Evolutionary conservation across 768 basidiomycete species (phyloP).

Genomic region (Mycena vulgaris): DNA sequence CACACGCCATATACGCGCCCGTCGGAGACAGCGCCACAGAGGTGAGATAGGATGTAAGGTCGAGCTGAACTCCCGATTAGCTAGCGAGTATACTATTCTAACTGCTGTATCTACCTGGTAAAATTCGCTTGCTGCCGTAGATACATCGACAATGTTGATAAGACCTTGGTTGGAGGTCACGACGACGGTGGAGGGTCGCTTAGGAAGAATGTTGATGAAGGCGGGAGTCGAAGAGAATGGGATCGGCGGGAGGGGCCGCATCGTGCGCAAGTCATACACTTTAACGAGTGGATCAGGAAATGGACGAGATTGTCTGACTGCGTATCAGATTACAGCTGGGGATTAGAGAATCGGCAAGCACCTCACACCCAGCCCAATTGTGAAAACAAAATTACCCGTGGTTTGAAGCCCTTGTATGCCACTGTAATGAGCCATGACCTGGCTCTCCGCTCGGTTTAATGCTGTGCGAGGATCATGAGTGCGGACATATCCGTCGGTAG

Average conservation of each 20-base stretch:
- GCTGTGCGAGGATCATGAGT: conserved; percentile 80
- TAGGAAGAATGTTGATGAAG: conserved; percentile 87
- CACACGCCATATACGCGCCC: conserved; percentile 94
- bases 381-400: conserved; percentile 85
- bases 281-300: conserved; percentile 94
- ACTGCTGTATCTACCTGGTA: conserved; percentile 74
- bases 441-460: conserved; percentile 61
- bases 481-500: conserved; percentile 81
- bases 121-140: conserved; percentile 78
- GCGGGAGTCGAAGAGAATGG: conserved; percentile 91
- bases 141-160: conserved; percentile 87
- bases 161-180: conserved; percentile 87
- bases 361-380: conserved; percentile 92
- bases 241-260: conserved; percentile 87
- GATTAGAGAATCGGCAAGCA: conserved; percentile 45
- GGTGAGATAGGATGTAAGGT: conserved; percentile 82
- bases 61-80: conserved; percentile 62
- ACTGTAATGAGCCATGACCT: conserved; percentile 84
- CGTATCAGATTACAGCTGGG: conserved; percentile 36
- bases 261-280: conserved; percentile 89
- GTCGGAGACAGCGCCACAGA: conserved; percentile 88
- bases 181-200: conserved; percentile 79
- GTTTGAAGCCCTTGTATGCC: conserved; percentile 88
- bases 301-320: conserved; percentile 84
- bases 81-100: not conserved